These are phyloP conservation scores for Botrytis galanthina DNA, from an alignment of 2,329 filamentous ascomycete genomes.

Conservation along the genomic window DNA sequence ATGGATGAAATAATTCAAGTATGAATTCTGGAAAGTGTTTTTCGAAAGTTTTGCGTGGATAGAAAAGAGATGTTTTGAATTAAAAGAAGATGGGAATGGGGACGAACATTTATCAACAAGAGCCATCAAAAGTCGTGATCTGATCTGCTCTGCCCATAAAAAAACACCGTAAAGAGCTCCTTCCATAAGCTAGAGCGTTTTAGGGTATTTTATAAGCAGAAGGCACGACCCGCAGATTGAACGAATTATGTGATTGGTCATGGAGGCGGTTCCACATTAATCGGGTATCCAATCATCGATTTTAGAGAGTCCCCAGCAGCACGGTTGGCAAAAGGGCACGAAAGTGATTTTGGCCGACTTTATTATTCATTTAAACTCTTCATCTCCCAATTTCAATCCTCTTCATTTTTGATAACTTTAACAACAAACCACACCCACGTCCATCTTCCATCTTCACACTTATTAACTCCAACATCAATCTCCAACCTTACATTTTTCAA, in stretches of 20 bases:
- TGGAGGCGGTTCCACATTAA: background rate
- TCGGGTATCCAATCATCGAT: background rate
- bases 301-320: background rate
- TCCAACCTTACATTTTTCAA: constrained; percentile 36
- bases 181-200: background rate
- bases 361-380: constrained; percentile 1
- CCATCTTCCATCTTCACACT: background rate
- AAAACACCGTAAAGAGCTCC: background rate
- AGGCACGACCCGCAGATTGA: background rate
- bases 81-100: background rate
- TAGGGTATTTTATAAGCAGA: background rate
- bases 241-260: background rate
- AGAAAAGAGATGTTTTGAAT: background rate
- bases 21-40: background rate
- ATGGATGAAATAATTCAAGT: background rate
- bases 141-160: background rate
- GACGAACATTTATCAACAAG: constrained; percentile 2
- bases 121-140: background rate
- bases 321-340: background rate
- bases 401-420: constrained; percentile 2
- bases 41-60: constrained; percentile 7
- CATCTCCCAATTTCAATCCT: constrained; percentile 9
- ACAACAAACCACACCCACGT: constrained; percentile 10
- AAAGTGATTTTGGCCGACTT: background rate
- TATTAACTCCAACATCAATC: constrained; percentile 8